Conservation (phyloP, 768 basidiomycete species). For the Lactarius akahatsu region DNA sequence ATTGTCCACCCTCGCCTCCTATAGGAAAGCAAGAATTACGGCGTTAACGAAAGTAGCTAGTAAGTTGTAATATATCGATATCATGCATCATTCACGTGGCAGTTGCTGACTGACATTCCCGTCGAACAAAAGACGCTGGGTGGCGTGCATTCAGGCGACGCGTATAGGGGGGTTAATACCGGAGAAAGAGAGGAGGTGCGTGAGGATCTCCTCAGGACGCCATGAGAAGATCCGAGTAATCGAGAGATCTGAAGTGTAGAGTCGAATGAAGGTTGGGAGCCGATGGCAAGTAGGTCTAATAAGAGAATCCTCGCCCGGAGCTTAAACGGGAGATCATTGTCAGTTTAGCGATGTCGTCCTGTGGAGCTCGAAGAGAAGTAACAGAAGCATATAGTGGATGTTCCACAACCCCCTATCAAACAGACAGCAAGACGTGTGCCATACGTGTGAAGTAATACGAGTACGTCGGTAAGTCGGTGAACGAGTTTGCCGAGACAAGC, state of each 20-base stretch:
- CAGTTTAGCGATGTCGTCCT: background rate
- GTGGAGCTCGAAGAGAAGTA: slow-evolving; percentile 21
- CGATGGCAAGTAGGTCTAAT: background rate
- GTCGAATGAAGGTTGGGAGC: slow-evolving; percentile 1
- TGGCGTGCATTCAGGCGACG: background rate
- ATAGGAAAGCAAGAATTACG: background rate
- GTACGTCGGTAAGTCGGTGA: background rate
- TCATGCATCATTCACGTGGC: background rate
- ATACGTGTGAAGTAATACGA: background rate
- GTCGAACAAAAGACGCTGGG: slow-evolving; percentile 1
- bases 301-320: slow-evolving; percentile 11
- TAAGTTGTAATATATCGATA: slow-evolving; percentile 12
- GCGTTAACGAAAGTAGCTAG: slow-evolving; percentile 15
- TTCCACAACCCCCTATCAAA: background rate
- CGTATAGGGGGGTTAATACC: no score
- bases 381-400: slow-evolving; percentile 3
- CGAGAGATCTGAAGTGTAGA: background rate
- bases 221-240: slow-evolving; percentile 6
- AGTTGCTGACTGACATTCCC: background rate
- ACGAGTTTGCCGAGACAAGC: slow-evolving; percentile 3
- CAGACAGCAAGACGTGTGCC: background rate
- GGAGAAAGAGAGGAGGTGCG: background rate
- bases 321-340: slow-evolving; percentile 2
- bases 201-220: slow-evolving; percentile 22
- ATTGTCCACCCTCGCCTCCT: background rate